Evolutionary conservation across 129 eudicot species (phyloP).

Genomic region (Helichrysum umbraculigerum): DNA sequence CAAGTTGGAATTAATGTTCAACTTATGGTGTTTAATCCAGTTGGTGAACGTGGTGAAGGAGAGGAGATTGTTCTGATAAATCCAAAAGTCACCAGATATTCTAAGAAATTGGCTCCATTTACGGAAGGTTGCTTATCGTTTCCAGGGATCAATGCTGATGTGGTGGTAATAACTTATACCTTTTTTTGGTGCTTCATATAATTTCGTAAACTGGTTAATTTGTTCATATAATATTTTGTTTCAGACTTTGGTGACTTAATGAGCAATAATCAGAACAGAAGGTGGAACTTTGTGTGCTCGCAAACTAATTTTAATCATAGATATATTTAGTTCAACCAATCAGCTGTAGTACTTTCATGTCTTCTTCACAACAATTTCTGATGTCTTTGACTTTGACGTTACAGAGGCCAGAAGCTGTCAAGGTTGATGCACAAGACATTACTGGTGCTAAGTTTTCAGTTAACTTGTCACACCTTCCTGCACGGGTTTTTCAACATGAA

Average conservation of each 20-base stretch:
- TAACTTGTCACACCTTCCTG: conserved; percentile 70
- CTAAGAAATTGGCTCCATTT: conserved; percentile 51
- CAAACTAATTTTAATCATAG: not conserved
- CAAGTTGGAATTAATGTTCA: conserved; percentile 88
- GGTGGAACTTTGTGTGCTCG: not conserved
- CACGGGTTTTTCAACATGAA: conserved; percentile 97
- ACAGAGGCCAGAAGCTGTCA: conserved; percentile 94
- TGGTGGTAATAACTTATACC: too few relatives aligned
- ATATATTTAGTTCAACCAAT: not conserved
- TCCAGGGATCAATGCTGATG: conserved; percentile 82
- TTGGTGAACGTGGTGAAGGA: conserved; percentile 90
- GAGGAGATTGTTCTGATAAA: conserved; percentile 88
- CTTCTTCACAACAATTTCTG: not conserved
- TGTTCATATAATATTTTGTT: not conserved
- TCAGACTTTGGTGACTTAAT: conserved; percentile 10
- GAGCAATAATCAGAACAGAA: conserved; percentile 18
- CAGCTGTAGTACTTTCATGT: not conserved
- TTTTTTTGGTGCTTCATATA: too few relatives aligned
- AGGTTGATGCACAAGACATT: conserved; percentile 79
- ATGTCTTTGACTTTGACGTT: conserved; percentile 9
- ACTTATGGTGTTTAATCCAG: conserved; percentile 94
- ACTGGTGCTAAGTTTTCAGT: conserved; percentile 33
- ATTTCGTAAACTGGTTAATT: not conserved
- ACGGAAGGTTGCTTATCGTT: conserved; percentile 93
- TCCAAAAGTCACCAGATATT: conserved; percentile 65